These are phyloP conservation scores for Aureoboletus auriporus DNA, from an alignment of 768 basidiomycete species.

Conservation along the genomic window DNA sequence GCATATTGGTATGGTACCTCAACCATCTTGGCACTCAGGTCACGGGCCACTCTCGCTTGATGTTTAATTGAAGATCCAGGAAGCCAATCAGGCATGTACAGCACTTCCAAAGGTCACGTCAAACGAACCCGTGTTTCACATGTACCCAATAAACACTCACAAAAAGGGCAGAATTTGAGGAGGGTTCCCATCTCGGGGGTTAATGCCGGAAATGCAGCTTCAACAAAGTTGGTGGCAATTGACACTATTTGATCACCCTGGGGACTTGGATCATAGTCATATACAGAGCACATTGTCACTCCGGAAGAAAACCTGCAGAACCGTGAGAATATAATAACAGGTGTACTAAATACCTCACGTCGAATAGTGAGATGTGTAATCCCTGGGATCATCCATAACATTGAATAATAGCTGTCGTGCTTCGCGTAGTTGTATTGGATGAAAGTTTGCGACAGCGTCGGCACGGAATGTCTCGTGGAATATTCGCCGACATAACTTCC, in stretches of 20 bases:
- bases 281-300: slow-evolving; percentile 19
- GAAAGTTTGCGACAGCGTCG: slow-evolving; percentile 2
- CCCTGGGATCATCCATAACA: slow-evolving; percentile 5
- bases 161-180: slow-evolving; percentile 11
- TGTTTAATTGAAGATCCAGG: slow-evolving; percentile 37
- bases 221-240: neutral
- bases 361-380: slow-evolving; percentile 4
- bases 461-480: slow-evolving; percentile 13
- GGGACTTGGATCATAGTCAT: slow-evolving; percentile 14
- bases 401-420: slow-evolving; percentile 9
- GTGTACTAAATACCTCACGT: neutral
- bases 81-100: slow-evolving; percentile 30
- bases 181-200: slow-evolving; percentile 5
- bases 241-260: slow-evolving; percentile 9
- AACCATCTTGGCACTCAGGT: neutral
- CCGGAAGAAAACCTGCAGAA: slow-evolving; percentile 26
- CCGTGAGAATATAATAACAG: too few species aligned
- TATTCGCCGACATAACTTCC: slow-evolving; percentile 1
- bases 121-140: neutral
- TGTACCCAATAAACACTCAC: slow-evolving; percentile 1
- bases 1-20: slow-evolving; percentile 24
- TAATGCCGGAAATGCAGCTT: neutral
- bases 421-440: slow-evolving; percentile 12
- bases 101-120: neutral
- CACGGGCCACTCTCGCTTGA: slow-evolving; percentile 17